Base-by-base conservation (phyloP, 2,329 filamentous ascomycete species). In the Exophiala bonariae region DNA sequence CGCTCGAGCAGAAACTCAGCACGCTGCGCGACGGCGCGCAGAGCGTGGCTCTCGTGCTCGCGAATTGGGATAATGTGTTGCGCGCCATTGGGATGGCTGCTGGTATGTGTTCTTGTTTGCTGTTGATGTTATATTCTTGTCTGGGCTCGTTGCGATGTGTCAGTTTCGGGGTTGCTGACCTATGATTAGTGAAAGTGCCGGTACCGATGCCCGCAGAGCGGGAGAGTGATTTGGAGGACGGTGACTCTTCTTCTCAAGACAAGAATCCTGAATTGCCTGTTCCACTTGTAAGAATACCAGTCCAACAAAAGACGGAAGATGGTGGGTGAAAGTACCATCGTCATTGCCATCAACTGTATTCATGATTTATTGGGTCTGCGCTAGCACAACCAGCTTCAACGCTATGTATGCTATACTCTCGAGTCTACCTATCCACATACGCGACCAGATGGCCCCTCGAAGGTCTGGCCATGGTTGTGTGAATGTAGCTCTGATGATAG, bases 61-160 rank as follows among this genome's bases (percentile, higher is more conserved):
- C 79, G 31, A 85, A 85, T 61, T 85, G 82, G 82, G 78, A 82
- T 43, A 83, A 81, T 57, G 81, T 85, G 20, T 65, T 85, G 39
- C 70, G 79, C 41, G 81, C 81, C 35, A 83, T 85, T 49, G 75
- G 76, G 52, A 82, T 85, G 75, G 81, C 82, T 44, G 82, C 79
- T 44, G 73, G 80, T 83, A 72, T 68, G 77, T 68, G 35, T 47
- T 26, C 14, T n/a, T 13, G 18, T 17, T 3, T 28, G 17, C 14
- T 16, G n/a, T n/a, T n/a, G n/a, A n/a, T n/a, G n/a, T n/a, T 68
- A 77, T 68, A 35, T 47, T 26, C 14, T n/a, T 13, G 18, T 17
- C 3, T 28, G 17, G 11, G 16, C 11, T 37, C 19, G 20, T 14
- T 18, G 39, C 36, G 6, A 11, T 11, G 11, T 26, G 23, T 26